Percentiles rank a stretch among this genome's conserved stretches.
Evolutionary conservation across 1,139 yeast genomes (phyloP).

Genomic region (Oligophagozyma castellii): DNA sequence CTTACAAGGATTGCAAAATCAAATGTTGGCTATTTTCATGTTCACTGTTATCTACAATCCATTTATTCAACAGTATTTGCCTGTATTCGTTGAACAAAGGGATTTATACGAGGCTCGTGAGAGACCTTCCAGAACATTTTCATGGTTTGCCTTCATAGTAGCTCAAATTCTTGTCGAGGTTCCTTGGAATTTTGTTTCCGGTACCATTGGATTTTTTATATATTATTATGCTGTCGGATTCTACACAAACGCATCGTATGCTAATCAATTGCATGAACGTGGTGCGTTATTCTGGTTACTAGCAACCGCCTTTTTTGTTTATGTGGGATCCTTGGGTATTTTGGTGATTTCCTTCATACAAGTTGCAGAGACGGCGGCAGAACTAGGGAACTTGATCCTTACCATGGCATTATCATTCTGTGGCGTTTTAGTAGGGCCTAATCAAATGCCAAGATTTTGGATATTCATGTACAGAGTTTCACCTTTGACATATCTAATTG

Average conservation of each 20-base stretch:
- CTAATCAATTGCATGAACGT: constrained; percentile 40
- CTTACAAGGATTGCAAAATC: constrained; percentile 46
- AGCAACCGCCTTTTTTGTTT: constrained; percentile 42
- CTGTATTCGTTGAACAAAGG: constrained; percentile 58
- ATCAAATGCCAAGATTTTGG: constrained; percentile 48
- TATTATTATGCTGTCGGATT: constrained; percentile 80
- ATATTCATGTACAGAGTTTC: constrained; percentile 48
- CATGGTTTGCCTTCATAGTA: constrained; percentile 47
- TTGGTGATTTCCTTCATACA: constrained; percentile 39
- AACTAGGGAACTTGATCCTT: constrained; percentile 47
- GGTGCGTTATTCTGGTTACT: constrained; percentile 60
- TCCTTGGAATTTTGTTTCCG: constrained; percentile 59
- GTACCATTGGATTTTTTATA: constrained; percentile 53
- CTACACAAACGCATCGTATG: constrained; percentile 40
- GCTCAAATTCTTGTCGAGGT: constrained; percentile 57
- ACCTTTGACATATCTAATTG: constrained; percentile 49
- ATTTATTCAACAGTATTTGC: constrained; percentile 59
- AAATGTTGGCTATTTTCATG: constrained; percentile 61
- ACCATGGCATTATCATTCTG: constrained; percentile 63
- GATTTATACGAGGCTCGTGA: constrained; percentile 82
- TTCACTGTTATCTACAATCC: constrained; percentile 45
- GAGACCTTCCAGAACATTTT: constrained; percentile 56
- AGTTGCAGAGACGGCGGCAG: constrained; percentile 63
- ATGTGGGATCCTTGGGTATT: constrained; percentile 52
- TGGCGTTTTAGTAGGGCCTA: constrained; percentile 62